Conservation (phyloP, 108 stramenopile genomes). For the Conticribra weissflogii region DNA sequence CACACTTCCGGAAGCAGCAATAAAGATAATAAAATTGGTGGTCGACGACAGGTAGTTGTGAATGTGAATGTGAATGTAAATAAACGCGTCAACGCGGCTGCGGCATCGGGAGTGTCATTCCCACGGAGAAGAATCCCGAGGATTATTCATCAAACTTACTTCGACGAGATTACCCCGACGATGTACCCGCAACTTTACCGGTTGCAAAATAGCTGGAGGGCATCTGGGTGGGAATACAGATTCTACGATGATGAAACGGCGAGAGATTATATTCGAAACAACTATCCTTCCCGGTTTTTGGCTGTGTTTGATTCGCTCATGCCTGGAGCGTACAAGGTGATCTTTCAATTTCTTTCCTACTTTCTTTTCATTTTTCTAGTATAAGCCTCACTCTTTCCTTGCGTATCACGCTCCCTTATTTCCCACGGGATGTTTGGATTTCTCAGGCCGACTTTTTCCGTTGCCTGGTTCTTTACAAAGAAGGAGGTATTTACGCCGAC, state of each 20-base stretch:
- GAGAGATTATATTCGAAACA: constrained; percentile 36
- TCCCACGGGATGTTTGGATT: background rate
- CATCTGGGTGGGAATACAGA: constrained; percentile 55
- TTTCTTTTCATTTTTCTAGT: background rate
- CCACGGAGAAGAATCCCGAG: constrained; percentile 44
- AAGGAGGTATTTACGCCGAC: constrained; percentile 68
- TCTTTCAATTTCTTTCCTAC: too few relatives aligned
- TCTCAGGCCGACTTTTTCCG: constrained; percentile 68
- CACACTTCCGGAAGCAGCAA: constrained; percentile 9
- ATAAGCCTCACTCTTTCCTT: background rate
- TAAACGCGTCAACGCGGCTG: background rate
- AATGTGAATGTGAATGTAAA: constrained; percentile 28
- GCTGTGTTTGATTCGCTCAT: constrained; percentile 46
- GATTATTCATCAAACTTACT: constrained; percentile 71
- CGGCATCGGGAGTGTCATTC: constrained; percentile 6
- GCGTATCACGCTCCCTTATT: too few relatives aligned
- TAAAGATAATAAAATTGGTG: too few relatives aligned
- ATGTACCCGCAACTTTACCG: constrained; percentile 55
- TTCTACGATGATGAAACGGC: constrained; percentile 52
- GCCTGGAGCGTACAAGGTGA: constrained; percentile 59
- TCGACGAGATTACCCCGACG: constrained; percentile 54
- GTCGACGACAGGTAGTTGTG: too few relatives aligned
- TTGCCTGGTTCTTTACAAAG: constrained; percentile 57
- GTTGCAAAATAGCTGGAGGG: constrained; percentile 52
- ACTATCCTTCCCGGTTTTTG: constrained; percentile 52